A percentile compares a stretch with the other conserved stretches of the same genome.
These are phyloP conservation scores for Lipomyces starkeyi DNA, from an alignment of 805 yeast genomes.

Conservation along the genomic window DNA sequence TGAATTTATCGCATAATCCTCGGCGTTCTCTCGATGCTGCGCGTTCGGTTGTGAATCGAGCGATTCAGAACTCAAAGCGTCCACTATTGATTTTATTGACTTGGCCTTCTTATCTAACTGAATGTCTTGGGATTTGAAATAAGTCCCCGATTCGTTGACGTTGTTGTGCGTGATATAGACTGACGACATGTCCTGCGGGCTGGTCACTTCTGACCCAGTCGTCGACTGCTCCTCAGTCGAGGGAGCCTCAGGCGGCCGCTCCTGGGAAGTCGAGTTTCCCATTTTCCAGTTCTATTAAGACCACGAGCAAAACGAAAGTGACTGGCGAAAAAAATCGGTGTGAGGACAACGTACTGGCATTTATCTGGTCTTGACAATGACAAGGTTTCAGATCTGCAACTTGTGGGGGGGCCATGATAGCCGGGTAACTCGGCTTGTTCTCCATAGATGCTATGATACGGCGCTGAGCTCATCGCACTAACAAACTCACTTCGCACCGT, in stretches of 20 bases:
- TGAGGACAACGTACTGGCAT: neutral
- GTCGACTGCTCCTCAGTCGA: slow-evolving; percentile 19
- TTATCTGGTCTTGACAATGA: neutral
- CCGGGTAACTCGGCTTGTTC: neutral
- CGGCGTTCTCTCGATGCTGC: slow-evolving; percentile 28
- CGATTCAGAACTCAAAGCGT: slow-evolving; percentile 23
- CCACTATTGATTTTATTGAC: slow-evolving; percentile 11
- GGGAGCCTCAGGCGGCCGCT: slow-evolving; percentile 21
- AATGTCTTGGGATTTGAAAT: neutral
- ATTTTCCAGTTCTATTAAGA: slow-evolving; percentile 6
- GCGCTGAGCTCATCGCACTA: neutral
- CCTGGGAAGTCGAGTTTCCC: slow-evolving; percentile 37
- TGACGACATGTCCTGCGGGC: slow-evolving; percentile 9
- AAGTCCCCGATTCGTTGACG: neutral
- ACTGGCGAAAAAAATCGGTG: neutral
- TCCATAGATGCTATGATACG: no score
- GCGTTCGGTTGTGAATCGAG: slow-evolving; percentile 30
- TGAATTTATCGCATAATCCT: slow-evolving; percentile 1
- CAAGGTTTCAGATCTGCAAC: neutral
- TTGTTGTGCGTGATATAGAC: neutral
- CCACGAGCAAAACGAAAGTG: neutral
- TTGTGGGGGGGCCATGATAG: neutral
- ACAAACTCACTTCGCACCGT: neutral
- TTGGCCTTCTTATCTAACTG: neutral
- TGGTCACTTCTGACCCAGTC: slow-evolving; percentile 13